These are phyloP conservation scores for Sodiomyces alkalinus DNA, from an alignment of 2,329 filamentous ascomycete species.

Conservation along the genomic window DNA sequence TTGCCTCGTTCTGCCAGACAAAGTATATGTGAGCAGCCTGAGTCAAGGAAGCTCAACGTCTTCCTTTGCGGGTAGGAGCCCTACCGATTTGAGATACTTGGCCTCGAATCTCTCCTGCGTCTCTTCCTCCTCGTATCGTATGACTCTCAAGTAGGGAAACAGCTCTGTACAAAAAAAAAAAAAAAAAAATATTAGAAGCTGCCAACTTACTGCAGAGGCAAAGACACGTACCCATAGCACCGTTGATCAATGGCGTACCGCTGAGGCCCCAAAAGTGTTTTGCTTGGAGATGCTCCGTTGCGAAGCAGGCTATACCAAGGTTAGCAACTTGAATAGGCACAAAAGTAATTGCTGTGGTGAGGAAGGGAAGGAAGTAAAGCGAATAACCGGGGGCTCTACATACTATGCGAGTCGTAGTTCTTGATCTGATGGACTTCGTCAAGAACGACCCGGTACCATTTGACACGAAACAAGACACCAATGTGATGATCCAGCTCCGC, in stretches of 20 bases:
- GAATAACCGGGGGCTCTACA: too few species aligned
- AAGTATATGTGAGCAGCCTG: too few species aligned
- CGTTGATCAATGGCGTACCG: slow-evolving; percentile 21
- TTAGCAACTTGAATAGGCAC: too few species aligned
- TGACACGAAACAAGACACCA: too few species aligned
- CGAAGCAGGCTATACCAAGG: slow-evolving; percentile 9
- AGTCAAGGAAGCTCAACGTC: background rate
- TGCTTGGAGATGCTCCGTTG: slow-evolving; percentile 8
- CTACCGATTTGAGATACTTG: slow-evolving; percentile 9
- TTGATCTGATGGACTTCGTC: slow-evolving; percentile 44
- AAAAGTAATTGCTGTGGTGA: too few species aligned
- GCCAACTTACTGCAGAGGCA: too few species aligned
- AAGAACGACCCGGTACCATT: slow-evolving; percentile 36
- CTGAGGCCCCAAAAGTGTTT: slow-evolving; percentile 20
- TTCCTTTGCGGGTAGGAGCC: background rate
- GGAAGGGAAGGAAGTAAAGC: background rate
- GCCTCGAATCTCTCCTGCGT: slow-evolving; percentile 4
- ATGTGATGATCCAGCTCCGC: too few species aligned
- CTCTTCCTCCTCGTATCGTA: slow-evolving; percentile 9
- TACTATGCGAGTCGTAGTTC: slow-evolving; percentile 22
- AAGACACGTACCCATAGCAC: slow-evolving; percentile 11
- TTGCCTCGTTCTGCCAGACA: background rate
- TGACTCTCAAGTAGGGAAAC: slow-evolving; percentile 18
- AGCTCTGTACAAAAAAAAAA: slow-evolving; percentile 17
- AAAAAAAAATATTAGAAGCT: too few species aligned